Evolutionary conservation across 768 basidiomycete genomes (phyloP).

Genomic region (Neoboletus subvelutipes): DNA sequence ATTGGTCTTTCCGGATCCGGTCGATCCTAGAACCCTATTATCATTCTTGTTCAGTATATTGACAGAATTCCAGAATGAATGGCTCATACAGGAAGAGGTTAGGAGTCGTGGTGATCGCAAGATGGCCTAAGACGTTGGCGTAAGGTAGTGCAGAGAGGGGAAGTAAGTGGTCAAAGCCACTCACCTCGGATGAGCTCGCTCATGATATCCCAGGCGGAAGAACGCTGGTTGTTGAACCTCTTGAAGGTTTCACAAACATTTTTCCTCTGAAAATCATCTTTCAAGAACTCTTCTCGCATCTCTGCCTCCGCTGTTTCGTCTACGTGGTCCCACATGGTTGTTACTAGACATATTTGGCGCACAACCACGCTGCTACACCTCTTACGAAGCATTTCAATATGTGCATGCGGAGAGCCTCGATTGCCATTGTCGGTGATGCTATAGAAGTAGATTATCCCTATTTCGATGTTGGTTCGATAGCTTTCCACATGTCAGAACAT

Average conservation of each 20-base stretch:
- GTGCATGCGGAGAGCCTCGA: background rate
- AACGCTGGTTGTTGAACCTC: no score
- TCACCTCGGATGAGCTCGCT: background rate
- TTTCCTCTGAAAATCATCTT: no score
- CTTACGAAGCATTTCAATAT: constrained; percentile 2
- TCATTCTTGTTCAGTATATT: background rate
- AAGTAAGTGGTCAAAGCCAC: no score
- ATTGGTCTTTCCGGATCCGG: constrained; percentile 8
- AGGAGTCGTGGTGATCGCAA: background rate
- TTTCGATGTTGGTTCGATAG: background rate
- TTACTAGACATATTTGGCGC: constrained; percentile 5
- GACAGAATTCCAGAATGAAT: background rate
- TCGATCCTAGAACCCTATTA: background rate
- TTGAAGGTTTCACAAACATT: no score
- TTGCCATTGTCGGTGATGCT: constrained; percentile 10
- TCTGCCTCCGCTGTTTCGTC: background rate
- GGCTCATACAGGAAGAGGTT: background rate
- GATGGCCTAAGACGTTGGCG: background rate
- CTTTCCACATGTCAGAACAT: background rate
- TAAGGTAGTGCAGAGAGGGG: background rate
- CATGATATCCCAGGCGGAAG: background rate
- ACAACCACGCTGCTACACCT: background rate
- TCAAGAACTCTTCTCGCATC: no score
- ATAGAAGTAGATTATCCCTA: constrained; percentile 7
- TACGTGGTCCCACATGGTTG: constrained; percentile 12